Percentiles rank a stretch among this genome's conserved stretches.
phyloP scores from a whole-genome alignment of 2,329 filamentous ascomycete genomes.

The Beauveria bassiana region DNA sequence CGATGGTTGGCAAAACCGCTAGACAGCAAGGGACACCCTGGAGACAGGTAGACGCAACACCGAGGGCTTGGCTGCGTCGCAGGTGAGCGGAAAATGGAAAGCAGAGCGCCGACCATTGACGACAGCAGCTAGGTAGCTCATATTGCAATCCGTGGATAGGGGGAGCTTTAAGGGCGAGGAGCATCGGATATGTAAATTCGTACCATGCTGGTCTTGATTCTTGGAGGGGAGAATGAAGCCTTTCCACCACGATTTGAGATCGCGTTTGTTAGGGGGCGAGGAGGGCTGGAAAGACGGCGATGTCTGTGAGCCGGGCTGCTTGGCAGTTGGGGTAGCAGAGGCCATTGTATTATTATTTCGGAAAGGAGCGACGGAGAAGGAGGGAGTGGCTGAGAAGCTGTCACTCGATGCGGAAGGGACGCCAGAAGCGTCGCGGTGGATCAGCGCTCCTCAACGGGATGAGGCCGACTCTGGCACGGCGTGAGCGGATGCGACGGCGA shows the following conservation, averaged over 20 bases:
- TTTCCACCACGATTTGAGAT: conserved; percentile 96
- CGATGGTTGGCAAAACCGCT: not conserved
- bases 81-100: not conserved
- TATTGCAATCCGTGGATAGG: not conserved
- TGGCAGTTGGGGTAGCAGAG: conserved; percentile 5
- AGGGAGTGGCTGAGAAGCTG: not conserved
- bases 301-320: not conserved
- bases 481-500: not conserved
- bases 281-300: conserved; percentile 2
- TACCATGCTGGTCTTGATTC: conserved; percentile 50
- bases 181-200: not conserved
- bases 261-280: conserved; percentile 75
- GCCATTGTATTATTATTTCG: conserved; percentile 1
- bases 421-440: conserved; percentile 1
- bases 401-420: not conserved
- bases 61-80: not conserved
- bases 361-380: not conserved
- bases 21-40: not conserved
- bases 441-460: not conserved
- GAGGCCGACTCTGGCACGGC: conserved; percentile 1
- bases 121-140: not conserved
- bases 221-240: conserved; percentile 69
- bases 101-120: not conserved
- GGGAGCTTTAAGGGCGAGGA: not conserved
- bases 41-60: not conserved